Base-by-base conservation (phyloP, 1,284 basidiomycete genomes). In the Prillingera fragicola region DNA sequence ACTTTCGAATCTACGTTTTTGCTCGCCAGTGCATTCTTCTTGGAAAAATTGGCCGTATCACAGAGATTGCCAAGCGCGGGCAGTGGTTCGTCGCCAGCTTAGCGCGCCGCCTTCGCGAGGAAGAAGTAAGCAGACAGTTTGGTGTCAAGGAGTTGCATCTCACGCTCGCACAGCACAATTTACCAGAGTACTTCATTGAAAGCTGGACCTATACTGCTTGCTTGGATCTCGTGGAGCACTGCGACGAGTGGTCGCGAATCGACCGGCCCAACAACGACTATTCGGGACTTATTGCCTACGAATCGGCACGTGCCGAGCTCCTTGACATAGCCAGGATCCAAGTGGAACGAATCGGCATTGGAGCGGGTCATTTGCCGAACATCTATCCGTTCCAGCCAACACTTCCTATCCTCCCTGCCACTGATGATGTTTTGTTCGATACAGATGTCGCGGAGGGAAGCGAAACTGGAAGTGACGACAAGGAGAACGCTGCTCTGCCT, bases 141-240 rank as follows among this genome's bases (percentile, higher is more conserved):
- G 6, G 17, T 33, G 10, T 17, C 33, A 41, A 19, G 26, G 23
- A 38, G 36, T 33, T 33, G n/a, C 17, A 33, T 23, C 45, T 41
- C 28, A 27, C 14, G 46, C 34, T 36, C 48, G 10, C 43, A 5
- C 55, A 91, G 84, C 71, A 71, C 27, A 77, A 77, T 5, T 75
- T 96, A n/a, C 82, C 87, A 1, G 73, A 74, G 17, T 80, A 82
- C 60, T 95, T 95, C 61, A 76, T 96, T 29, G 88, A 96, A 66
- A 85, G 86, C 0, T 98, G 95, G 94, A 85, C 81, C 18, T 97
- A 90, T 68, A 89, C 87, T 9, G 89, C 90, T 1, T 84, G 89
- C 18, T 74, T 94, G 42, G 89, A 86, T 57, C 82, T 86, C 32
- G 82, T 94, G 12, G 83, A 88, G 15, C 83, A 85, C 57, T 89